These are phyloP conservation scores for Bipolaris oryzae DNA, from an alignment of 2,329 filamentous ascomycete genomes.

Conservation along the genomic window DNA sequence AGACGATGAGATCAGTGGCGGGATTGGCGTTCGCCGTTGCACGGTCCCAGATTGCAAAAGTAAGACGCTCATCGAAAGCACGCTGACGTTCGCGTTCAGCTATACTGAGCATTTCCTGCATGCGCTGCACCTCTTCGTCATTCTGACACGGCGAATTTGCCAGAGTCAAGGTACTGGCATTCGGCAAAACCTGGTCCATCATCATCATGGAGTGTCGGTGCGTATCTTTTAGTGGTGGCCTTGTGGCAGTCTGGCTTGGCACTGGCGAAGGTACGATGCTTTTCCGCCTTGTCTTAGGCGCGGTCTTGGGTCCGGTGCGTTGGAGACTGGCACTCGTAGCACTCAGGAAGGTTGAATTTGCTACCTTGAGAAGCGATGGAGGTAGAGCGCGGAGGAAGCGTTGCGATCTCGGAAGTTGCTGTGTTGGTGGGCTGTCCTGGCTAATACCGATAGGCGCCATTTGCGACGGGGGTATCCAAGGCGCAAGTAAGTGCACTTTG, in stretches of 20 bases:
- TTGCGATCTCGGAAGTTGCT: conserved; percentile 88
- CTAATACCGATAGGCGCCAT: conserved; percentile 62
- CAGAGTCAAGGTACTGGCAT: conserved; percentile 42
- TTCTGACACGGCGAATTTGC: conserved; percentile 39
- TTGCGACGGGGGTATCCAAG: conserved; percentile 88
- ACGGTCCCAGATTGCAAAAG: conserved; percentile 91
- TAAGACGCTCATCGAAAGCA: conserved; percentile 82
- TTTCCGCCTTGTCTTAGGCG: conserved; percentile 44
- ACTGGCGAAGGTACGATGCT: conserved; percentile 29
- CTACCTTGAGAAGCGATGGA: conserved; percentile 87
- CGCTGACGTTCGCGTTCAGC: conserved; percentile 74
- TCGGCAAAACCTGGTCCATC: conserved; percentile 56
- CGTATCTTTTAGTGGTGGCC: conserved; percentile 39
- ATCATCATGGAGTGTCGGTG: conserved; percentile 56
- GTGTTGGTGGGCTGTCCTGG: conserved; percentile 76
- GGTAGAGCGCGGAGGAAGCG: conserved; percentile 88
- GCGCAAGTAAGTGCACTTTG: conserved; percentile 89
- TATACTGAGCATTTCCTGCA: conserved; percentile 62
- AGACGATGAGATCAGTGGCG: conserved; percentile 89
- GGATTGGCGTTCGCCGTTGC: conserved; percentile 92
- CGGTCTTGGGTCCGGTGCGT: conserved; percentile 60
- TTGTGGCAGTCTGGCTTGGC: conserved; percentile 14
- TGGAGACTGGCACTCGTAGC: conserved; percentile 82
- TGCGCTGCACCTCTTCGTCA: conserved; percentile 35
- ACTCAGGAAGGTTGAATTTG: conserved; percentile 94